These are phyloP conservation scores for Liquidambar formosana DNA, from an alignment of 164 flowering plant genomes.

Conservation along the genomic window DNA sequence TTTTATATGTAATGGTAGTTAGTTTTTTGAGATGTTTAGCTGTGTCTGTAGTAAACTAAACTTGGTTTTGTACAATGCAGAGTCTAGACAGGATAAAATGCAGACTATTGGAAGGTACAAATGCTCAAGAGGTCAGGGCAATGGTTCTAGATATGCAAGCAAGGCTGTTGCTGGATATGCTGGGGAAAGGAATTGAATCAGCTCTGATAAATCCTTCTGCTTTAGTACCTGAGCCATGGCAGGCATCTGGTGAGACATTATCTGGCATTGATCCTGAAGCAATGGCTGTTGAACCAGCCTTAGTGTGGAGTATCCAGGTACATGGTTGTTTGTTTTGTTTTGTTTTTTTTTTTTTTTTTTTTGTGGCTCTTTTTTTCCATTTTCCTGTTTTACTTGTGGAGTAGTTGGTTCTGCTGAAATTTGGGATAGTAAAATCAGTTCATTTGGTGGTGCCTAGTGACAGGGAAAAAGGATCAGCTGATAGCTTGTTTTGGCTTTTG, in stretches of 20 bases:
- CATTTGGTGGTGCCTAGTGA: background rate
- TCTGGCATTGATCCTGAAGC: constrained; percentile 75
- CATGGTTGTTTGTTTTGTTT: no score
- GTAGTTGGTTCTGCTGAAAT: background rate
- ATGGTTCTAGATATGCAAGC: constrained; percentile 99
- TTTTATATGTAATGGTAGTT: no score
- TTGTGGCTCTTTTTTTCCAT: background rate
- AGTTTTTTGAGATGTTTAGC: no score
- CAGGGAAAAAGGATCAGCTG: background rate
- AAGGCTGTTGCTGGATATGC: constrained; percentile 92
- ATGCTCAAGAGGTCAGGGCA: constrained; percentile 98
- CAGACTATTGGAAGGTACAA: constrained; percentile 91
- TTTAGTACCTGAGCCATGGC: constrained; percentile 92
- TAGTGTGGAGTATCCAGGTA: constrained; percentile 90
- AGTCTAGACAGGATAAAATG: constrained; percentile 96
- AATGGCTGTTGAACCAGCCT: constrained; percentile 92
- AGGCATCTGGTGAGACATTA: constrained; percentile 74
- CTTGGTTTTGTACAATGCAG: constrained; percentile 37
- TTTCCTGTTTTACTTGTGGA: background rate
- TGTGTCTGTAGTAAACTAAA: background rate
- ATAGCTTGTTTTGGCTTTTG: background rate
- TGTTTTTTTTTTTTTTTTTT: no score
- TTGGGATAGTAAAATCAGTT: background rate
- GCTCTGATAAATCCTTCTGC: constrained; percentile 91
- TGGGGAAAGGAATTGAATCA: constrained; percentile 98